These are phyloP conservation scores for Thyridium curvatum DNA, from an alignment of 2,329 filamentous ascomycete species.

Conservation along the genomic window DNA sequence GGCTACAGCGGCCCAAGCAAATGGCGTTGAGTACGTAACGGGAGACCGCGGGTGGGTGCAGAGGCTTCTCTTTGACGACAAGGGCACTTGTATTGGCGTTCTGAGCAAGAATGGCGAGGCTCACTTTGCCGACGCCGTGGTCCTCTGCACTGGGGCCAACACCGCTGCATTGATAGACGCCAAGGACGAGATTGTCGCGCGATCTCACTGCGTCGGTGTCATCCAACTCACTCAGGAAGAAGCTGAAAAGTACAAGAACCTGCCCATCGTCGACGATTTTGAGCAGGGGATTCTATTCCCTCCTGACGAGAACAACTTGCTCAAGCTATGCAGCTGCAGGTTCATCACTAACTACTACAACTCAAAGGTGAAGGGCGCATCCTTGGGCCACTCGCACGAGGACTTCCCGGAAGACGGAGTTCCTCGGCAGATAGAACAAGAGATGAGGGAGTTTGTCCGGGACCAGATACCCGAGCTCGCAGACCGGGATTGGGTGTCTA, in stretches of 20 bases:
- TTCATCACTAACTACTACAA: slow-evolving; percentile 4
- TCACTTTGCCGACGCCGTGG: not conserved
- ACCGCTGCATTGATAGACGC: too few species aligned
- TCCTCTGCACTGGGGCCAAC: too few species aligned
- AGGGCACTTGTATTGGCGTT: slow-evolving; percentile 35
- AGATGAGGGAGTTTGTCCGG: slow-evolving; percentile 37
- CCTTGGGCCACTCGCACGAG: too few species aligned
- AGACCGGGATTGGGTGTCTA: slow-evolving; percentile 34
- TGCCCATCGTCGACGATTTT: too few species aligned
- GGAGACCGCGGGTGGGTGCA: slow-evolving; percentile 28
- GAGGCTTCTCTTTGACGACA: slow-evolving; percentile 50
- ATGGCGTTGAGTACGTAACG: not conserved
- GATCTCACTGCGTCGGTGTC: too few species aligned
- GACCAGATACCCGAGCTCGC: slow-evolving; percentile 39
- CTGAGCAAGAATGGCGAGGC: slow-evolving; percentile 3
- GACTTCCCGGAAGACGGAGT: slow-evolving; percentile 19
- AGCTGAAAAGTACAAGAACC: too few species aligned
- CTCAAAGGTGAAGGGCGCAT: too few species aligned
- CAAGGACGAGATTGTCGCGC: too few species aligned
- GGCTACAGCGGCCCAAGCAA: slow-evolving; percentile 1
- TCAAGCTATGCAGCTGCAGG: slow-evolving; percentile 1
- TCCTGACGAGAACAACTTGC: slow-evolving; percentile 2
- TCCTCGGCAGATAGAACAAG: slow-evolving; percentile 37
- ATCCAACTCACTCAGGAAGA: too few species aligned
- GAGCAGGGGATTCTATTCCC: slow-evolving; percentile 4